phyloP scores from a whole-genome alignment of 495 filamentous ascomycete genomes.

The Penicillium macrosclerotiorum region DNA sequence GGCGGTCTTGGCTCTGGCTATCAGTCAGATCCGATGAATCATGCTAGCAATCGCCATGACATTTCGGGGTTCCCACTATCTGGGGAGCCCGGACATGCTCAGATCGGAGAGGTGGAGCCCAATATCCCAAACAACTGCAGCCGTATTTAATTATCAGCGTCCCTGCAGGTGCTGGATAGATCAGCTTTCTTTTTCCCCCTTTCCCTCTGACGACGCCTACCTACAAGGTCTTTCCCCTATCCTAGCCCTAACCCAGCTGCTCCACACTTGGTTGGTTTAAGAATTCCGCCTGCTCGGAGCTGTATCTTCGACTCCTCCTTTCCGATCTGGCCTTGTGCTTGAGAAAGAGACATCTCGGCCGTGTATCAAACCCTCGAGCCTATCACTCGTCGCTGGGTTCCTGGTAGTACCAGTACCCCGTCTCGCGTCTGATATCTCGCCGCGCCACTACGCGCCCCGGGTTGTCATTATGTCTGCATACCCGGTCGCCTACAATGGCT shows the following conservation, averaged over 20 bases:
- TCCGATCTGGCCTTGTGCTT: too few species aligned
- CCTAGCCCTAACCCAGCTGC: too few species aligned
- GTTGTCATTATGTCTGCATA: slow-evolving; percentile 34
- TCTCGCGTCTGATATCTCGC: not conserved
- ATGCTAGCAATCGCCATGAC: slow-evolving; percentile 25
- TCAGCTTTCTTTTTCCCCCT: slow-evolving; percentile 16
- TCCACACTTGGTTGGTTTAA: slow-evolving; percentile 3
- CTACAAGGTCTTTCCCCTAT: too few species aligned
- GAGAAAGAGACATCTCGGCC: too few species aligned
- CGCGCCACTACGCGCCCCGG: not conserved
- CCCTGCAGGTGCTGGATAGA: slow-evolving; percentile 25
- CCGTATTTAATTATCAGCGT: slow-evolving; percentile 29
- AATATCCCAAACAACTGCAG: not conserved
- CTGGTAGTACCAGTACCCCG: not conserved
- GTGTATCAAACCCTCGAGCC: not conserved
- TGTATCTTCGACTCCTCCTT: too few species aligned
- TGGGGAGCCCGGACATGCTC: slow-evolving; percentile 6
- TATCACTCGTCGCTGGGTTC: not conserved
- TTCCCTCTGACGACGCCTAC: slow-evolving; percentile 1
- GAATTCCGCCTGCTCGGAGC: too few species aligned
- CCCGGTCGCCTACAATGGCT: slow-evolving; percentile 61
- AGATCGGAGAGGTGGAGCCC: slow-evolving; percentile 24
- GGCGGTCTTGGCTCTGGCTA: slow-evolving; percentile 23
- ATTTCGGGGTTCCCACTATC: slow-evolving; percentile 21
- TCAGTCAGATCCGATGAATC: slow-evolving; percentile 22